Evolutionary conservation across 2,329 filamentous ascomycete genomes (phyloP), one percentile per base, ranked within the genome.

Genomic region (Leptographium flavum): DNA sequence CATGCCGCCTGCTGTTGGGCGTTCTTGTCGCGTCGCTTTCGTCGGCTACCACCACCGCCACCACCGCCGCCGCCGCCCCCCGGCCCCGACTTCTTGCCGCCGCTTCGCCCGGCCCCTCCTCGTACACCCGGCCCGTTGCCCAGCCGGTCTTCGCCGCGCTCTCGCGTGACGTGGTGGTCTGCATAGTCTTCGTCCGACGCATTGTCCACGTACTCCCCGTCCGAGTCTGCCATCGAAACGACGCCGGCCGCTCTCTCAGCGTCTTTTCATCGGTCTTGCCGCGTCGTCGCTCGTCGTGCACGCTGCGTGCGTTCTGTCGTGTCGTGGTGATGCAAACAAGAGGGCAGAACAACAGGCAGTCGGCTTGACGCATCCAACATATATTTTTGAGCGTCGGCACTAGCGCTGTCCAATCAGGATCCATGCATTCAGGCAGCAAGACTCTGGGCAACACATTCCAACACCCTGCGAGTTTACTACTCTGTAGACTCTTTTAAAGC

Each of bases 161-260:
- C 51, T 1, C 13, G 60, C 45, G 61, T 65, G 52, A 69, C 63
- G 37, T 63, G 65, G 53, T 71, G 66, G 53, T 68, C 66, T 50
- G 68, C 64, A 49, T 78, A 68, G 51, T 81, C 80, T 55, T 83
- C 79, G 54, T 81, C 79, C 22, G 78, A 81, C 58, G 70, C 67
- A 55, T 74, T 73, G 48, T 76, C 73, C 49, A 81, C 71, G 58
- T 76, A 84, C 53, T 84, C 80, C 60, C 76, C 81, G 57, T 85
- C 81, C 17, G 80, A 84, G 62, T 83, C 80, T 46, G 79, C 77
- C 81, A 85, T 85, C 52, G 35, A 28, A 30, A 25, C 38, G 28
- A 21, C 14, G 30, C 45, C 47, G 32, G 43, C 45, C 43, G 42
- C 48, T 45, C 31, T 31, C 28, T 31, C 28, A 8, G 28, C 28